Evolutionary conservation across 225 moss, liverwort and hornwort species (phyloP), one percentile per base, ranked within the genome.

Genomic region (Antitrichia curtipendula): DNA sequence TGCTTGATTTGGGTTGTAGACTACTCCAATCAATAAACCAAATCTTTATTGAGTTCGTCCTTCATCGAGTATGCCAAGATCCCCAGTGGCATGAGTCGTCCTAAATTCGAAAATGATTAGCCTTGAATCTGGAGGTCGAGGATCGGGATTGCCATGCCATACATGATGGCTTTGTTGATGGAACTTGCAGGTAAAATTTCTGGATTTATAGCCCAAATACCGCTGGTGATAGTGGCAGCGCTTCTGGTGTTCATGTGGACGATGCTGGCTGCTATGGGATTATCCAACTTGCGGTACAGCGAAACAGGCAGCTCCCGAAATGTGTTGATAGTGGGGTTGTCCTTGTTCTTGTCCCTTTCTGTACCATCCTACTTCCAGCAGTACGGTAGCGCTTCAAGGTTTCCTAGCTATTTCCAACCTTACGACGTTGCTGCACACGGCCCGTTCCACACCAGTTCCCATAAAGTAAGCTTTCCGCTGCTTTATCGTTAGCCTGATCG

Each of bases 211-310:
- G 98, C 98, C 8, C 92, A 93, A 43, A 96, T 97, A 29, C 98
- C 98, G 75, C 95, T 90, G 84, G 98, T 97, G 88, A 94, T 98
- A 36, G 96, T 94, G 34, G 98, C 98, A 31, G 96, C 95, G 29
- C 92, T 97, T 71, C 91, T 98, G 85, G 92, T 97, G 36, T 90
- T 97, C 87, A 98, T 97, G 98, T 98, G 96, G 98, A 96, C 97
- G 78, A 97, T 97, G 97, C 90, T 95, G 85, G 90, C 97, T 32
- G 98, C 97, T 41, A 89, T 98, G 60, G 98, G 98, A 19, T 86
- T 97, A 57, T 98, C 95, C 89, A 98, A 98, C 86, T 89, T 98
- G 89, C 95, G 98, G 6, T 97, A 97, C 89, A 98, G 95, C 79
- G 95, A 96, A 84, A 96, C 97, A n/a, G 95, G 96, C 64, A 97